Base-by-base conservation (phyloP, 2,329 filamentous ascomycete species). In the Capronia coronata region DNA sequence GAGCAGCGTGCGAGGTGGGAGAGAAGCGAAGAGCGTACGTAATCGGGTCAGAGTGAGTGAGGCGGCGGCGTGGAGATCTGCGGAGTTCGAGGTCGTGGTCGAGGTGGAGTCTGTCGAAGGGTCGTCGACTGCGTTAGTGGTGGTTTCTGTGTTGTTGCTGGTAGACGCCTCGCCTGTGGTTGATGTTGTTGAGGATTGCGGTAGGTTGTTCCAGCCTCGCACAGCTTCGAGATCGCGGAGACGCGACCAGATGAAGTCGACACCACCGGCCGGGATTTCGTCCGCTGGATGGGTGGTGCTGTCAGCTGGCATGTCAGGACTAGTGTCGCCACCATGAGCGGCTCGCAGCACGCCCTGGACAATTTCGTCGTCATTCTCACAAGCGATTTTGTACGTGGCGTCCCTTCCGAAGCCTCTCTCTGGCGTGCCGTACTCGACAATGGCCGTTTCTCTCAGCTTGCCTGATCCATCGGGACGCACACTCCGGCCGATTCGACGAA, bases 391-490 rank as follows among this genome's bases (percentile, higher is more conserved):
- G 27, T 77, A 70, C 18, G 71, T 72, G 2, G 79, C 80, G 47
- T 76, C 73, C 14, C 72, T 68, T 13, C 79, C 80, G 51, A 79
- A 77, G 3, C 78, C 79, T 46, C 77, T 73, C 55, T 76, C 77
- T 11, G 87, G 86, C 52, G 89, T 84, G 43, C 90, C 91, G 85
- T 91, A 95, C 68, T 98, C 93, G 18, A 97, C 77, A 25, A 94
- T 75, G 11, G 82, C 82, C 2, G 72, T 73, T 0, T 69, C 71
- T 37, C 59, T 57, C 23, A 49, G 37, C 25, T 66, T 63, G 47
- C 63, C 64, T 34, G 63, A 59, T 9, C 51, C 61, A 4, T 67
- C 66, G 13, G 65, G 59, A 43, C 67, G 66, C 19, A 69, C 65
- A 13, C 80, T 73, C 38, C 83, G 76, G 2, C 76, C 78, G 2